Evolutionary conservation across 1,139 yeast genomes (phyloP).

Genomic region (Pichia sp.): DNA sequence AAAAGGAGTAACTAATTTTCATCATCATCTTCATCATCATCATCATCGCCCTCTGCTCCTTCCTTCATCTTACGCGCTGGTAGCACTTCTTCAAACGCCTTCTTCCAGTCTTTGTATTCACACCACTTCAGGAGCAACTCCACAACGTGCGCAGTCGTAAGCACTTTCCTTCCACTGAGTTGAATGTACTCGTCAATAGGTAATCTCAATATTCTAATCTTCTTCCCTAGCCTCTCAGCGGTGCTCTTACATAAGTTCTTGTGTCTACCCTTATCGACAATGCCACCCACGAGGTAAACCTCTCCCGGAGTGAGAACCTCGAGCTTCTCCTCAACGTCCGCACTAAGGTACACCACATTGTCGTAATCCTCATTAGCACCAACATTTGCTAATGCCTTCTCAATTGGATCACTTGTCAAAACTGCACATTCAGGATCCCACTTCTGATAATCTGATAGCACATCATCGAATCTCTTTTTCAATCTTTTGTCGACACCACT

Average conservation of each 20-base stretch:
- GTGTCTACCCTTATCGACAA: constrained; percentile 92
- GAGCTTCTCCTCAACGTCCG: constrained; percentile 73
- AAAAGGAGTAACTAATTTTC: neutral
- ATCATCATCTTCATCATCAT: neutral
- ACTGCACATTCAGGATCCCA: constrained; percentile 57
- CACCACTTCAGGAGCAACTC: constrained; percentile 80
- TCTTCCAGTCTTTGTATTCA: constrained; percentile 74
- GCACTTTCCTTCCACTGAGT: constrained; percentile 77
- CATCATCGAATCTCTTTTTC: constrained; percentile 59
- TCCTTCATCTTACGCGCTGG: constrained; percentile 64
- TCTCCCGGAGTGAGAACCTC: constrained; percentile 55
- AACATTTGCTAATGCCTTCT: constrained; percentile 13
- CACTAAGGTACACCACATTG: constrained; percentile 68
- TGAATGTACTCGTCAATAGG: constrained; percentile 86
- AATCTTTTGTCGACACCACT: constrained; percentile 63
- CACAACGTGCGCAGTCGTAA: constrained; percentile 92
- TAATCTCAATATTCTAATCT: constrained; percentile 65
- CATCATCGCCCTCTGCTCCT: neutral
- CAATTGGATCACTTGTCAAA: constrained; percentile 43
- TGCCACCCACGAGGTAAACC: constrained; percentile 89
- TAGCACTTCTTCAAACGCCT: constrained; percentile 74
- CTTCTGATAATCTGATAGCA: constrained; percentile 45
- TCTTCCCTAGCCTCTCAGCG: constrained; percentile 53
- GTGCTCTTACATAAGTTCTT: constrained; percentile 75
- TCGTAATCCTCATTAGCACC: constrained; percentile 22